Evolutionary conservation across 2,329 filamentous ascomycete species (phyloP).

Genomic region (Clonostachys sp.): DNA sequence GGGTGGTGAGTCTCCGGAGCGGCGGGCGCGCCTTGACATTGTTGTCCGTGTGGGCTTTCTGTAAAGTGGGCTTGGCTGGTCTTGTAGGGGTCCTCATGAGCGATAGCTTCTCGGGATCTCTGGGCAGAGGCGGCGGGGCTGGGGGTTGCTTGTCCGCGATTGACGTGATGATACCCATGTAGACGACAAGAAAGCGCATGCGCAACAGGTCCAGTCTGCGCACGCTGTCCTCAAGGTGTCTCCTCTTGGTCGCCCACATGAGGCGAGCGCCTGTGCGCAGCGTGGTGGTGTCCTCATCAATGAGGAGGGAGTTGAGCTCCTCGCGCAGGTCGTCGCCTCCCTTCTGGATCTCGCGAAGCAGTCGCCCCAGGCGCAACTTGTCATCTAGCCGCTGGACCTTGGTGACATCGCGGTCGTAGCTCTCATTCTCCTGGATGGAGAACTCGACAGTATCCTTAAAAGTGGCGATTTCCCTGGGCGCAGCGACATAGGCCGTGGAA

Average conservation of each 20-base stretch:
- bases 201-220: slow-evolving; percentile 55
- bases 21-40: slow-evolving; percentile 37
- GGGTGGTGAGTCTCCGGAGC: slow-evolving; percentile 47
- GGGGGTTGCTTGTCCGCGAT: slow-evolving; percentile 24
- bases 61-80: slow-evolving; percentile 24
- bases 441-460: slow-evolving; percentile 58
- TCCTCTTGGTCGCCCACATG: slow-evolving; percentile 53
- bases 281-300: slow-evolving; percentile 34
- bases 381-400: slow-evolving; percentile 56
- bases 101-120: slow-evolving; percentile 26
- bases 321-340: slow-evolving; percentile 57
- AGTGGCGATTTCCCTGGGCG: slow-evolving; percentile 51
- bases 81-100: not conserved
- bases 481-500: slow-evolving; percentile 49
- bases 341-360: slow-evolving; percentile 59
- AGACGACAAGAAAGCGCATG: slow-evolving; percentile 61
- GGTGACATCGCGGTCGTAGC: slow-evolving; percentile 55
- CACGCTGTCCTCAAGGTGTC: slow-evolving; percentile 50
- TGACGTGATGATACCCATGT: slow-evolving; percentile 53
- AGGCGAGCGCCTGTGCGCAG: slow-evolving; percentile 45
- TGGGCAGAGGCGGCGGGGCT: slow-evolving; percentile 16
- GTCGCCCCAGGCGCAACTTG: slow-evolving; percentile 52
- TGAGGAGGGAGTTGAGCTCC: slow-evolving; percentile 47
- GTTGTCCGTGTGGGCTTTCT: slow-evolving; percentile 36
- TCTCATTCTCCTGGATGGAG: slow-evolving; percentile 60